phyloP scores from a whole-genome alignment of 129 eudicot species.

The Flaveria brownii region DNA sequence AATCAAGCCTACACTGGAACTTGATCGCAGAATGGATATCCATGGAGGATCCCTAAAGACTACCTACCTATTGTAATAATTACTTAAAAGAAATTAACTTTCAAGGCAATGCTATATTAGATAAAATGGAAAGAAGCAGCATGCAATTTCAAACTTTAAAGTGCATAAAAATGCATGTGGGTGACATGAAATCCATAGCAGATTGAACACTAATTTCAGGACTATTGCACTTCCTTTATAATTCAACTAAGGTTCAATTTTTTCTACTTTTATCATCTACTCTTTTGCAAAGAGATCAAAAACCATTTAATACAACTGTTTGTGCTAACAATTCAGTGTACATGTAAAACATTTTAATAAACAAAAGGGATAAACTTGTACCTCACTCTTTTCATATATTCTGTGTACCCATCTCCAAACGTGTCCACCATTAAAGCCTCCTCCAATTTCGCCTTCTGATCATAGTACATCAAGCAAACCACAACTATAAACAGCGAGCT shows the following conservation, averaged over 20 bases:
- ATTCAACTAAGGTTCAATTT: conserved; percentile 26
- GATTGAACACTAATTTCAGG: background rate
- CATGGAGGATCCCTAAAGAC: conserved; percentile 23
- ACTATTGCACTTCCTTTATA: conserved; percentile 12
- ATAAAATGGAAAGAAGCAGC: background rate
- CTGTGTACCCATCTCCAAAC: conserved; percentile 63
- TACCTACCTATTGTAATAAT: background rate
- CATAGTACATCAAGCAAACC: conserved; percentile 66
- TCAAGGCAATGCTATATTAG: background rate
- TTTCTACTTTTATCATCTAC: conserved; percentile 25
- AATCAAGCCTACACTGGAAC: background rate
- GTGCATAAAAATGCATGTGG: background rate
- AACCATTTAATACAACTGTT: conserved; percentile 30
- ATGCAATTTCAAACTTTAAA: background rate
- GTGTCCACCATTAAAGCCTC: conserved; percentile 67
- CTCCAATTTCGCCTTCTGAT: conserved; percentile 74
- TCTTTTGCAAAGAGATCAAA: conserved; percentile 20
- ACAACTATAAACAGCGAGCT: conserved; percentile 53
- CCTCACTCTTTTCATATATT: conserved; percentile 65
- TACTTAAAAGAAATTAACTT: background rate
- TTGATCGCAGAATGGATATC: background rate
- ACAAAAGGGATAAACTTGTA: conserved; percentile 88
- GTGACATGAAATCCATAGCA: background rate
- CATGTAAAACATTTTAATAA: conserved; percentile 44
- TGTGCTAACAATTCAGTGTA: conserved; percentile 21